Base-by-base conservation (phyloP, 768 basidiomycete species). In the Rubroboletus pulcherrimus region DNA sequence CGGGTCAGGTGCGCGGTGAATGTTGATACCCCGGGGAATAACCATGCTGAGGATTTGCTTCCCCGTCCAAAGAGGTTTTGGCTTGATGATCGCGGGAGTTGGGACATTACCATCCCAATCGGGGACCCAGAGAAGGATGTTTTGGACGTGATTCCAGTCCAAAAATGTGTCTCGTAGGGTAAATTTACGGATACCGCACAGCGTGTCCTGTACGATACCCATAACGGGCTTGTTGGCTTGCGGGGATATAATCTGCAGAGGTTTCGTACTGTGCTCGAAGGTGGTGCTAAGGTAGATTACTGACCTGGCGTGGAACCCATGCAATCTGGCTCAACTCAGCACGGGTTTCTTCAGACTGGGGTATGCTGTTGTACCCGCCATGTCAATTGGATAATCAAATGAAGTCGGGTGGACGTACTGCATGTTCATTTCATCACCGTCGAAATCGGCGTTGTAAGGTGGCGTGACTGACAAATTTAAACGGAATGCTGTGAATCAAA, bases 361-460 rank as follows among this genome's bases (percentile, higher is more conserved):
- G 97, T 38, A 99, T 87, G 71, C 93, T 97, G 64, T 35, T 49
- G 56, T 33, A 56, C n/a, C 19, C 51, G 9, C 46, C 55, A 17
- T 42, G 53, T 59, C 29, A 53, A 52, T 45, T 44, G 55, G 43
- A 62, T 21, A 35, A n/a, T 40, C 7, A 45, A n/a, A 51, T 30
- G 5, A 30, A 45, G 24, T 17, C 35, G 7, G 19, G 33, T 31
- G 19, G n/a, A 86, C 91, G 47, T 82, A 96, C 93, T 98, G 97
- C 89, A 98, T 91, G 76, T 99, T 98, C 97, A 98, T 99, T 72
- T 99, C 97, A 67, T 98, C 97, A 63, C 97, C 97, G 67, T 98
- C 97, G 74, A 98, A 99, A 75, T 99, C 97, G 69, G 97, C 97
- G 66, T 99, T 98, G 75, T 99, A 98, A 0, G 97, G 97, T 37